phyloP scores from a whole-genome alignment of 1,139 yeast species.

The Sugiyamaella pinicola region DNA sequence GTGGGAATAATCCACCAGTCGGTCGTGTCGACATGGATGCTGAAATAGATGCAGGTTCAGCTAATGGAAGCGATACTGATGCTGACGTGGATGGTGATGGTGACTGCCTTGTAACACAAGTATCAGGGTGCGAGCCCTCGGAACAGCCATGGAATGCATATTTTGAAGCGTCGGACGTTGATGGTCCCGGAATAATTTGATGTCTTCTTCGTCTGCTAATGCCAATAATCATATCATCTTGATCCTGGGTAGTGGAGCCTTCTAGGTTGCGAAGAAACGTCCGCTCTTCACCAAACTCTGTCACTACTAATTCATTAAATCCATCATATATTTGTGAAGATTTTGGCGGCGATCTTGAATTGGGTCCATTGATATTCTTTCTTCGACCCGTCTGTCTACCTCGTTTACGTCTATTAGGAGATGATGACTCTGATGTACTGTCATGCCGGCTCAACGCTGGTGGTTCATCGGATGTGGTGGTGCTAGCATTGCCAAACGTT shows the following conservation, averaged over 20 bases:
- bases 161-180: constrained; percentile 15
- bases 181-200: constrained; percentile 1
- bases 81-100: background rate
- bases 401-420: background rate
- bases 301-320: constrained; percentile 21
- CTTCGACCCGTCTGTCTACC: constrained; percentile 10
- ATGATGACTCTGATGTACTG: background rate
- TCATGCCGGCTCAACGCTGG: constrained; percentile 1
- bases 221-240: constrained; percentile 17
- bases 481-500: background rate
- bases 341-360: constrained; percentile 3
- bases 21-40: constrained; percentile 5
- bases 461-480: background rate
- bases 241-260: constrained; percentile 14
- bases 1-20: constrained; percentile 30
- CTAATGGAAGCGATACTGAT: constrained; percentile 5
- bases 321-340: constrained; percentile 10
- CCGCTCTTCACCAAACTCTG: constrained; percentile 24
- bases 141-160: constrained; percentile 12
- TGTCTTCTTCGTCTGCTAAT: constrained; percentile 14
- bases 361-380: background rate
- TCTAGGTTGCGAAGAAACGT: constrained; percentile 22
- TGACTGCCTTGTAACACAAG: background rate
- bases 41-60: constrained; percentile 1
- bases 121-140: background rate